Base-by-base conservation (phyloP, 202 grass and related monocot genomes). In the Cymbopogon flexuosus region DNA sequence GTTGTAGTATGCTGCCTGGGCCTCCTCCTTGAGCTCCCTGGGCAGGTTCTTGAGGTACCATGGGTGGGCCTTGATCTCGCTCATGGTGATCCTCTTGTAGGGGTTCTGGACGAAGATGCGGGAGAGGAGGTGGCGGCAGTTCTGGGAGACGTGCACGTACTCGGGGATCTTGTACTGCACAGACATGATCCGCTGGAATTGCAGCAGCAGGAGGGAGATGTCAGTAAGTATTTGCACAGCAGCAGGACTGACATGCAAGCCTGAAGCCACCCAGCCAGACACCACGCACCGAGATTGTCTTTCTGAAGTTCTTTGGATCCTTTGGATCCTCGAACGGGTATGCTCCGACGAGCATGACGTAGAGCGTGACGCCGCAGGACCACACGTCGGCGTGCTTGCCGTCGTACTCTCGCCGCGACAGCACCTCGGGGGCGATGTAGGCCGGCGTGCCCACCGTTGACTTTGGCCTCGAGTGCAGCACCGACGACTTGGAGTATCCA, bases 361-460 rank as follows among this genome's bases (percentile, higher is more conserved):
- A 97, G 11, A 97, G 87, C 15, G 94, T 97, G 30, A 94, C 94
- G 18, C 91, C 94, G 81, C 94, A 94, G 0, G 94, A 97, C 94
- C 94, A 97, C 9, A 97, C 94, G 81, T 97, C 94, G 71, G 91
- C 94, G 80, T 87, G 91, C 91, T 90, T 97, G 18, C 94, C 94
- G 75, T 97, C 91, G 84, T 97, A 97, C 59, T 93, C 89, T 0
- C 85, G 73, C 0, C 86, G 62, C 13, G 77, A 86, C 4, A 97
- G 80, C 46, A 97, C 94, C 86, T 97, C 94, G 6, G 94, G 94
- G 9, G 94, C 91, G 56, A 97, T 93, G 87, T 97, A 97, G 0
- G 94, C 94, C 8, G 94, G 94, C 60, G 94, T 97, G 30, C 94
- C 94, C 0, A 97, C 94, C 21, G 91, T 85, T 36, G 92, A 94